Conservation (phyloP, 1,284 basidiomycete species). For the Hymenochaete sp. region DNA sequence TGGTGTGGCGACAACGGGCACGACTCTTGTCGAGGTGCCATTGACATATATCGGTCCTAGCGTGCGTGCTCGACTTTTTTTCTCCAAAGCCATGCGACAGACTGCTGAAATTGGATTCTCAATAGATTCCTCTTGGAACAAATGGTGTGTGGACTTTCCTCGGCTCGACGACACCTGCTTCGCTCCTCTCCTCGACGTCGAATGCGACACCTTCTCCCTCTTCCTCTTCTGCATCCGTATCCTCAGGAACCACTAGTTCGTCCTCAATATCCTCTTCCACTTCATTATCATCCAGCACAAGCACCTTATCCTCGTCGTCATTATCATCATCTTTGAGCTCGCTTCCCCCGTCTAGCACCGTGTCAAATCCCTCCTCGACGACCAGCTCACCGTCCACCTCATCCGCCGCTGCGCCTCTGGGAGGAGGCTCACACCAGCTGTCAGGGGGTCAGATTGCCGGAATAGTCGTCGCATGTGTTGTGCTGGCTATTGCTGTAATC, state of each 20-base stretch:
- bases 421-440: constrained; percentile 7
- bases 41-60: constrained; percentile 18
- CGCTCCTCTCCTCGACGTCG: not conserved
- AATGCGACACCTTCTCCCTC: constrained; percentile 15
- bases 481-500: constrained; percentile 9
- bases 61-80: constrained; percentile 9
- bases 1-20: constrained; percentile 9
- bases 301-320: not conserved
- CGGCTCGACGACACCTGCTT: constrained; percentile 17
- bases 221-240: constrained; percentile 3
- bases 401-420: constrained; percentile 10
- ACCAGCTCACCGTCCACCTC: constrained; percentile 19
- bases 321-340: not conserved
- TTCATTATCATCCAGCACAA: constrained; percentile 1
- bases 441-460: constrained; percentile 10
- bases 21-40: constrained; percentile 14
- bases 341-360: not conserved
- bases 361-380: constrained; percentile 2
- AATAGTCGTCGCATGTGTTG: constrained; percentile 13
- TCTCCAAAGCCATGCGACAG: not conserved
- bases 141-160: constrained; percentile 15
- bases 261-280: constrained; percentile 5
- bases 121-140: constrained; percentile 17
- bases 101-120: not conserved
- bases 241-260: not conserved